Percentiles rank a stretch among this genome's conserved stretches.
Evolutionary conservation across 2,329 filamentous ascomycete species (phyloP).

Genomic region (Monosporascus sp.): DNA sequence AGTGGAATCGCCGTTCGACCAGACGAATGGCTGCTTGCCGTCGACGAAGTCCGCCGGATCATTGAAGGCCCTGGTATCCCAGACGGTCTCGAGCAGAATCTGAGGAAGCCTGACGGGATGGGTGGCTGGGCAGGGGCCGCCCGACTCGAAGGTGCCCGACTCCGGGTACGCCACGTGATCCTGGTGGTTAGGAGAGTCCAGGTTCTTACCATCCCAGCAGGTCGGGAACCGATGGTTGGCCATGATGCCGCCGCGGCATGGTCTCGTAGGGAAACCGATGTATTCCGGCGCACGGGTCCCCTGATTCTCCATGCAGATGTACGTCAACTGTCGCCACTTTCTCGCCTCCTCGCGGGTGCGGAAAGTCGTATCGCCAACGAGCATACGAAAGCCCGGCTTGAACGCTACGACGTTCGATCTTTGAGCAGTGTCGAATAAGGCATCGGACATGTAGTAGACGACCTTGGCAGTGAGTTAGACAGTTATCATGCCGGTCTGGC

Average conservation of each 20-base stretch:
- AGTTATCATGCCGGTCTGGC: neutral
- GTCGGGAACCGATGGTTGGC: conserved; percentile 43
- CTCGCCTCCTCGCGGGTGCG: conserved; percentile 26
- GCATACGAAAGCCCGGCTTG: conserved; percentile 45
- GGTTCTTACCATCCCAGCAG: conserved; percentile 50
- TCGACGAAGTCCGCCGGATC: conserved; percentile 32
- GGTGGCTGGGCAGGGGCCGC: conserved; percentile 28
- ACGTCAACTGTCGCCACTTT: conserved; percentile 37
- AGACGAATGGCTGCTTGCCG: conserved; percentile 32
- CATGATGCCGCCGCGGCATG: conserved; percentile 39
- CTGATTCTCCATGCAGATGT: conserved; percentile 37
- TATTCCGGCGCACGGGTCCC: conserved; percentile 35
- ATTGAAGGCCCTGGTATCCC: conserved; percentile 37
- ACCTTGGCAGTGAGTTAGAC: conserved; percentile 36
- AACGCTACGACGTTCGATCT: conserved; percentile 39
- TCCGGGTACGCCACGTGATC: conserved; percentile 47
- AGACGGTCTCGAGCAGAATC: conserved; percentile 44
- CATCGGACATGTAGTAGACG: conserved; percentile 42
- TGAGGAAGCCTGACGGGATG: conserved; percentile 39
- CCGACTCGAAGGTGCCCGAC: conserved; percentile 31
- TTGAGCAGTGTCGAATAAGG: conserved; percentile 33
- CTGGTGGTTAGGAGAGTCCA: conserved; percentile 43
- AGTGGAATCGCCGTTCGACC: conserved; percentile 32
- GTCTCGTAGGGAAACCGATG: conserved; percentile 28
- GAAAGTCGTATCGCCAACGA: conserved; percentile 39